Conservation (phyloP, 1,139 yeast species). For the Nadsonia commutata region DNA sequence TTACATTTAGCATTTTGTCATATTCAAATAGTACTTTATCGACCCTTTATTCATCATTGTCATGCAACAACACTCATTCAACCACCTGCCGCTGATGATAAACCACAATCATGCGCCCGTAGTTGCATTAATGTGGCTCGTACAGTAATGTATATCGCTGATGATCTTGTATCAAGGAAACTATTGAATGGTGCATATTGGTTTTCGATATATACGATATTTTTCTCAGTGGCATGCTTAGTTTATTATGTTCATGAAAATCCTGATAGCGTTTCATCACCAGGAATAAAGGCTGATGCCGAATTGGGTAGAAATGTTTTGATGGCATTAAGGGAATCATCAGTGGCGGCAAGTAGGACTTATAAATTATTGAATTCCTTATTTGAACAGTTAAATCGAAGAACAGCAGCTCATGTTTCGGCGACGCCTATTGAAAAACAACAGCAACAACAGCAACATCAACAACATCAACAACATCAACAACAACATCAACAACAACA, state of each 20-base stretch:
- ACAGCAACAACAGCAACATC: slow-evolving; percentile 10
- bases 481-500: slow-evolving; percentile 1
- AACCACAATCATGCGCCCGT: slow-evolving; percentile 55
- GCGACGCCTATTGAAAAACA: too few relatives aligned
- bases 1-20: slow-evolving; percentile 69
- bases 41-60: slow-evolving; percentile 84
- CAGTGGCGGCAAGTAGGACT: slow-evolving; percentile 68
- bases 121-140: slow-evolving; percentile 80
- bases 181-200: slow-evolving; percentile 79
- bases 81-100: slow-evolving; percentile 28
- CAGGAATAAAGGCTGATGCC: slow-evolving; percentile 52
- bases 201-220: slow-evolving; percentile 87
- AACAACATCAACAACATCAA: slow-evolving; percentile 7
- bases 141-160: slow-evolving; percentile 68
- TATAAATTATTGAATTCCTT: slow-evolving; percentile 64
- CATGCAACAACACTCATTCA: slow-evolving; percentile 28
- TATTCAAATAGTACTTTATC: slow-evolving; percentile 69
- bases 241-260: slow-evolving; percentile 75
- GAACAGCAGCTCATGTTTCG: slow-evolving; percentile 28
- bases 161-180: slow-evolving; percentile 63
- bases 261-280: slow-evolving; percentile 38
- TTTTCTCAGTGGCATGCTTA: slow-evolving; percentile 78
- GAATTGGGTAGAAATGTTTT: slow-evolving; percentile 68
- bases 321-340: slow-evolving; percentile 54
- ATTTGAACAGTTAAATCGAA: slow-evolving; percentile 64